Evolutionary conservation across 768 basidiomycete genomes (phyloP).

Genomic region (Kwoniella sp.): DNA sequence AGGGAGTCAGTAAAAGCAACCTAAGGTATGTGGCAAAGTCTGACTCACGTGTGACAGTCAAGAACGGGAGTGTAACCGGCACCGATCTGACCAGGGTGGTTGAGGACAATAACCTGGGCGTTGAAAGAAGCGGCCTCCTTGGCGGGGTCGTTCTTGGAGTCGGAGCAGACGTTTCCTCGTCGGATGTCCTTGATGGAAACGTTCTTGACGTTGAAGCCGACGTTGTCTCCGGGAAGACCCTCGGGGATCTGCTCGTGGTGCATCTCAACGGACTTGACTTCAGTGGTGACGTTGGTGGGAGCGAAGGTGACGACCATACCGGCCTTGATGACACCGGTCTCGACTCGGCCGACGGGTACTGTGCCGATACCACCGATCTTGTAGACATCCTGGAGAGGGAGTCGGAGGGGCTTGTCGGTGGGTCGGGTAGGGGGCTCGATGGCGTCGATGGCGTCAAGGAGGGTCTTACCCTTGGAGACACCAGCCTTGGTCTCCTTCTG

Average conservation of each 20-base stretch:
- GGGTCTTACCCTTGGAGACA: constrained; percentile 95
- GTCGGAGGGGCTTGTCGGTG: constrained; percentile 99
- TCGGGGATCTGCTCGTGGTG: constrained; percentile 74
- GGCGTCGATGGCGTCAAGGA: constrained; percentile 98
- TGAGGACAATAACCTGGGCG: constrained; percentile 99
- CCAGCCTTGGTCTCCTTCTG: constrained; percentile 92
- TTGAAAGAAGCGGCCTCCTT: constrained; percentile 67
- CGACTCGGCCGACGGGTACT: constrained; percentile 99
- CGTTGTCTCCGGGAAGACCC: constrained; percentile 97
- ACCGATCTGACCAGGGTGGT: constrained; percentile 99
- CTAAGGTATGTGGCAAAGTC: not conserved
- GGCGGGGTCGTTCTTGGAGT: constrained; percentile 99
- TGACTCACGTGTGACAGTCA: constrained; percentile 83
- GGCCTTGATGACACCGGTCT: constrained; percentile 87
- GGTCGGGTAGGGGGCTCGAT: constrained; percentile 97
- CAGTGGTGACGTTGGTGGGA: constrained; percentile 96
- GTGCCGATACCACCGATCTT: constrained; percentile 99
- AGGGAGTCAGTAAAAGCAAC: not conserved
- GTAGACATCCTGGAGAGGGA: constrained; percentile 99
- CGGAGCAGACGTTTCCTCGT: constrained; percentile 98
- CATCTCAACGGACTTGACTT: constrained; percentile 99
- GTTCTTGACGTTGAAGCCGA: constrained; percentile 99
- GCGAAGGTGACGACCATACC: constrained; percentile 75
- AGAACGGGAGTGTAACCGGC: constrained; percentile 76
- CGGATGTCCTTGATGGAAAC: constrained; percentile 99